Evolutionary conservation across 129 eudicot species (phyloP), one percentile per base, ranked within the genome.

Genomic region (Smallanthus sonchifolius): DNA sequence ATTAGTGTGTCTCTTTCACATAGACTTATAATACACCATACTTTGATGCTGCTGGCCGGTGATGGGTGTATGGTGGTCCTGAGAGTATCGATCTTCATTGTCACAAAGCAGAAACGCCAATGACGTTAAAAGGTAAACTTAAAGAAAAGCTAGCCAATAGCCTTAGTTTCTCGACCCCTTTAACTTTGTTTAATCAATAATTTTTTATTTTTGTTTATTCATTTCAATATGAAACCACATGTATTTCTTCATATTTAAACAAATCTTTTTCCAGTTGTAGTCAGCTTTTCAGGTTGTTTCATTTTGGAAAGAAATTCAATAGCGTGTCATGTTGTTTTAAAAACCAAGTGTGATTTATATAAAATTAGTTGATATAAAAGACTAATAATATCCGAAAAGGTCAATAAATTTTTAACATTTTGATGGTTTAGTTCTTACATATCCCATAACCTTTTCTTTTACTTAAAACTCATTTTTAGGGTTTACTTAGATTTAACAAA

Each of bases 21-120:
- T 16, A 47, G 47, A 47, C 5, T 54, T 13, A 10, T 1, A 4
- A 20, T 43, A 38, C 7, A 36, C 80, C 65, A 51, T 65, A 15
- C 72, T 75, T 67, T 40, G 60, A 65, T 65, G 73, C 43, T 75
- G 69, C 34, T 54, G 56, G 69, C 34, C 40, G 56, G 67, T 51
- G 80, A 63, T 68, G 60, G 80, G 74, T 55, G 48, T 38, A 67
- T 67, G 81, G 81, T 77, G 82, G 82, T 70, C 82, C 82, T 77
- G 30, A 60, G 36, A 49, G 81, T 37, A 77, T 77, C 76, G 64
- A 77, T 77, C 76, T 77, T 47, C 64, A 77, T 77, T 44, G 65
- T 47, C 70, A 77, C 81, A 69, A 70, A 60, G 76, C 70, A 69
- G 76, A 69, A 6, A 20, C 76, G 38, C 71, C 54, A 70, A 69